Base-by-base conservation (phyloP, 805 yeast genomes). In the Blastobotrys chiropterorum region DNA sequence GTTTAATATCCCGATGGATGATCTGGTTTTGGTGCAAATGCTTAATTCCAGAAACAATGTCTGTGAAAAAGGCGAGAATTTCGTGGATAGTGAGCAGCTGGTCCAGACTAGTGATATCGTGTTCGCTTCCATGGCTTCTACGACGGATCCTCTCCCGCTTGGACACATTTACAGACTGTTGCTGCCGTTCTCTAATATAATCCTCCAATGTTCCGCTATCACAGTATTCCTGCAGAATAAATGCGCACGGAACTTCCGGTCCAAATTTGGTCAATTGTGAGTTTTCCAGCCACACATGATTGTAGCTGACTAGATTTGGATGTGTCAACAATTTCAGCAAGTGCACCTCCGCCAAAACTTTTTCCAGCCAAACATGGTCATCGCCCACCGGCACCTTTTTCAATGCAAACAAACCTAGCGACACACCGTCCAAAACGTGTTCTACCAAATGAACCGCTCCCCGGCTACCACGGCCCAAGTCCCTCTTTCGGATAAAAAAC, bases 211-310 rank as follows among this genome's bases (percentile, higher is more conserved):
- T 88, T 0, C 96, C 97, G 14, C 96, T 96, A 48, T 81, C 84
- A 62, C 96, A 90, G 63, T 85, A 90, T 62, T 90, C 96, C 65
- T 86, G 92, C 13, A 90, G 70, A 7, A 90, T 85, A 60, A 81
- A 90, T 3, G 90, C 88, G 64, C 86, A 84, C 0, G 90, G 90
- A 51, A 83, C 70, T 59, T 74, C 66, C 38, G 84, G 80, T 48
- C 82, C 82, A 64, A 80, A 80, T 7, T 69, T 71, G 45, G 77
- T 71, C 26, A 77, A 63, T 16, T 71, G 66, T 41, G 78, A 85
- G 61, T 83, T 73, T 62, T 90, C 97, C 31, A 90, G 66, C 97
- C 97, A 90, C 21, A 89, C 96, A 67, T 90, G 97, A 62, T 90
- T 89, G 63, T 90, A 90, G 17, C 85, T 79, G 22, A 90, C 87